Conservation (phyloP, 2,329 filamentous ascomycete species). For the Ceratocystiopsis minuta region DNA sequence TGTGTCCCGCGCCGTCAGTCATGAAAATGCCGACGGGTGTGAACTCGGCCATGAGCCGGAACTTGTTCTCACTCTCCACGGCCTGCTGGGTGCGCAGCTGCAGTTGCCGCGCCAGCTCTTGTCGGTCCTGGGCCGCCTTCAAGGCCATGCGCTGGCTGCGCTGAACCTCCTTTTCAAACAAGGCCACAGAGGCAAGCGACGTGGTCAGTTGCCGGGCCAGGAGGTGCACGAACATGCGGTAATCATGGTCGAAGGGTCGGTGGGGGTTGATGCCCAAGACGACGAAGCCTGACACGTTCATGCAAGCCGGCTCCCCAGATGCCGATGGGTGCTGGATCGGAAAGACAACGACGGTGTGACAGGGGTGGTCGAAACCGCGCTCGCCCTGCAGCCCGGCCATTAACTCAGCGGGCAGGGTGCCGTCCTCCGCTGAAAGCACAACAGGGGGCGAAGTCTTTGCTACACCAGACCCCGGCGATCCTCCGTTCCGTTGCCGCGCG, state of each 20-base stretch:
- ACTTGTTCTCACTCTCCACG: constrained; percentile 54
- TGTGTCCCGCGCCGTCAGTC: constrained; percentile 49
- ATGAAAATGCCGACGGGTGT: constrained; percentile 76
- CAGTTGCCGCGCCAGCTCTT: constrained; percentile 60
- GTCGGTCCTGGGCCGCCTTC: constrained; percentile 57
- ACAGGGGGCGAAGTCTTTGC: constrained; percentile 27
- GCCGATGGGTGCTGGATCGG: constrained; percentile 56
- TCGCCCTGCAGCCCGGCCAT: constrained; percentile 40
- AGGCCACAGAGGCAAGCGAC: constrained; percentile 61
- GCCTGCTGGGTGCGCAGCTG: constrained; percentile 45
- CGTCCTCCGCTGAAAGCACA: constrained; percentile 47
- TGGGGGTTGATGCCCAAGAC: constrained; percentile 64
- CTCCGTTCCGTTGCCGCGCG: no score
- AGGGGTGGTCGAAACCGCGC: constrained; percentile 54
- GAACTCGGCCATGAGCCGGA: constrained; percentile 71
- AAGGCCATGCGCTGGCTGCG: constrained; percentile 56
- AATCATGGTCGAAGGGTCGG: constrained; percentile 64
- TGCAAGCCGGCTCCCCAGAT: constrained; percentile 13
- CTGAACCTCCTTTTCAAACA: constrained; percentile 70
- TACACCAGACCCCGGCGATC: no score
- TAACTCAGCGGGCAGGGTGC: constrained; percentile 44
- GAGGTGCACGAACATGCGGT: constrained; percentile 58
- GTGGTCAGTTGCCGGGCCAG: constrained; percentile 60
- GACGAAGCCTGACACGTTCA: constrained; percentile 51
- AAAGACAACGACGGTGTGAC: constrained; percentile 54